phyloP scores from a whole-genome alignment of 495 filamentous ascomycete species.

The Hyaloscypha hepaticicola region DNA sequence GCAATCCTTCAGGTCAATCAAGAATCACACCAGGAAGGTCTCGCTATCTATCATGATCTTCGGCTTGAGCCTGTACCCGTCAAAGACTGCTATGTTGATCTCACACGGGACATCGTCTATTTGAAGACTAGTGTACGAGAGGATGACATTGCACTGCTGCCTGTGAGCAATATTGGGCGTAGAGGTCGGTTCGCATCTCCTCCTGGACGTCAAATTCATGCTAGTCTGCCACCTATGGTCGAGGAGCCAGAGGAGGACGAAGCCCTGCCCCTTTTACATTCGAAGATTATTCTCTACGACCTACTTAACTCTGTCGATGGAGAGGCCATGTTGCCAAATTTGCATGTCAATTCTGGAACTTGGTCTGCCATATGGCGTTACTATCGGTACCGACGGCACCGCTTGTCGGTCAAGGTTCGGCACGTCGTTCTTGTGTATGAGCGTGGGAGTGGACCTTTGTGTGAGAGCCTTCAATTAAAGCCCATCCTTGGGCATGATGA shows the following conservation, averaged over 20 bases:
- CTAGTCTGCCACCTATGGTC: not conserved
- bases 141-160: not conserved
- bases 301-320: constrained; percentile 2
- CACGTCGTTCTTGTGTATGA: not conserved
- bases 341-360: not conserved
- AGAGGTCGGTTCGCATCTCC: not conserved
- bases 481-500: too few relatives aligned
- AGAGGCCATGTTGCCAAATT: not conserved
- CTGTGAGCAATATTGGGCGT: not conserved
- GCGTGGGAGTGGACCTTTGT: not conserved
- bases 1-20: constrained; percentile 1
- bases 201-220: not conserved
- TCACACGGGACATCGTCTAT: constrained; percentile 8
- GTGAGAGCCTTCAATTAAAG: too few relatives aligned
- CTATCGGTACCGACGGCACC: not conserved
- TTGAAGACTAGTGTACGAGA: not conserved
- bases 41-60: constrained; percentile 14
- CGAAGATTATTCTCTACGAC: constrained; percentile 3
- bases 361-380: not conserved
- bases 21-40: constrained; percentile 14
- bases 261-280: not conserved
- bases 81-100: constrained; percentile 13
- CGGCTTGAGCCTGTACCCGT: not conserved
- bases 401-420: not conserved
- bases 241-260: not conserved